These are phyloP conservation scores for Torulaspora globosa DNA, from an alignment of 1,139 yeast genomes.

Conservation along the genomic window DNA sequence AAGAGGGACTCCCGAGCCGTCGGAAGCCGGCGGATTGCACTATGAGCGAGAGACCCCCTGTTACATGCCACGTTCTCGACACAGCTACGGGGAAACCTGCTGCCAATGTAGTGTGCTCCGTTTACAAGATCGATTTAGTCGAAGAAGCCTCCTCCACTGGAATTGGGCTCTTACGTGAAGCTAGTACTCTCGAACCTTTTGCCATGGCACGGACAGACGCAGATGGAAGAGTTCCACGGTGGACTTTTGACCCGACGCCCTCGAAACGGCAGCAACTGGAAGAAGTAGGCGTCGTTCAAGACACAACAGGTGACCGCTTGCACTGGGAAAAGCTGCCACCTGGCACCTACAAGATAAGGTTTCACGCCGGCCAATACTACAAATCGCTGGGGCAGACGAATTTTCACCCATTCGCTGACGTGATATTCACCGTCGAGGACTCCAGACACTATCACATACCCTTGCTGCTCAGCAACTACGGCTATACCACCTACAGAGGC, in stretches of 20 bases:
- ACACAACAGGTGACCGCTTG: constrained; percentile 18
- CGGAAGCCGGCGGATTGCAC: neutral
- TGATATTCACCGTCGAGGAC: constrained; percentile 57
- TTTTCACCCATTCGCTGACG: constrained; percentile 83
- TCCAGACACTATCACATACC: constrained; percentile 87
- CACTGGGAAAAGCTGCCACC: constrained; percentile 47
- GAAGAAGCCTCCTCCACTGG: constrained; percentile 7
- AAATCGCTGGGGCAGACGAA: constrained; percentile 38
- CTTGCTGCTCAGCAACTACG: constrained; percentile 69
- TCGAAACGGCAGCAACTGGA: constrained; percentile 25
- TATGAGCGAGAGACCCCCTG: constrained; percentile 42
- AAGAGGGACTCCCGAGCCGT: neutral
- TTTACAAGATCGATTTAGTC: constrained; percentile 41
- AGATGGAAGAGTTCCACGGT: constrained; percentile 72
- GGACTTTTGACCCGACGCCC: constrained; percentile 51
- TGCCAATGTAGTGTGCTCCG: constrained; percentile 55
- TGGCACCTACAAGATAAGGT: constrained; percentile 70
- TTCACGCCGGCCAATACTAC: constrained; percentile 69
- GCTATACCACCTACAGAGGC: constrained; percentile 88
- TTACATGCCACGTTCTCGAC: constrained; percentile 85
- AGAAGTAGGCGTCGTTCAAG: constrained; percentile 40
- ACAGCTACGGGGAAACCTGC: constrained; percentile 86
- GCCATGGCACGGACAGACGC: constrained; percentile 64
- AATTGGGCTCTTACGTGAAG: constrained; percentile 37
- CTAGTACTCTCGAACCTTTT: constrained; percentile 41